Base-by-base conservation (phyloP, 1,284 basidiomycete genomes). In the Apiotrichum siamense region DNA sequence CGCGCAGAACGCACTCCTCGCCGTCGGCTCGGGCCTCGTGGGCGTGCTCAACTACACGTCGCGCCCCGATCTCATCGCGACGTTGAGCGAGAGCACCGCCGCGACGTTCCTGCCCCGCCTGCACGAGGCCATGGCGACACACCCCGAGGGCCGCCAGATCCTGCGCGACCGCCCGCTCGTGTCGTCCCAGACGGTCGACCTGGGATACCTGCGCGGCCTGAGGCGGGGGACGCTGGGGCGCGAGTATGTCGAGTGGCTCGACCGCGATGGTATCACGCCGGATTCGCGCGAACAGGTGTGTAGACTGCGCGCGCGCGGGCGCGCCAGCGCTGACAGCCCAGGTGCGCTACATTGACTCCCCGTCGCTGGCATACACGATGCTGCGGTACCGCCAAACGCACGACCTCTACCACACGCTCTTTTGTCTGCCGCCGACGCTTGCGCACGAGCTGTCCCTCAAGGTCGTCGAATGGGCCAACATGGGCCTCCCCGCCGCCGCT, bases 321-420 rank as follows among this genome's bases (percentile, higher is more conserved):
- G n/a, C n/a, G 29, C 29, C 25, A n/a, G 35, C n/a, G 10, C 43
- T 45, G 24, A 44, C 40, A 3, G 12, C n/a, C 10, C 79, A 87
- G 90, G 90, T 96, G 5, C 87, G 86, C 60, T 97, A 97, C 70
- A 87, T 98, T 61, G 82, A 88, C 65, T 90, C 94, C 61, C 88
- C 90, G 1, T 89, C 92, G 63, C 80, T 94, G 12, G 92, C 92
- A 25, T 96, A 97, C 72, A 89, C 97, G 50, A 92, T 99, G 85
- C 90, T 96, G 63, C 85, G 96, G 38, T 98, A 98, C 72, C 86
- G 96, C 33, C 93, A 99, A 76, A 94, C 88, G 60, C 94, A 97
- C 75, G 90, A 97, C 75, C 86, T 96, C 64, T 96, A 96, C 70
- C 94, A 97, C 67, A 85, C 88, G 54, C 81, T 97, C 49, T 83